phyloP scores from a whole-genome alignment of 2,329 filamentous ascomycete species.

The Exophiala alcalophila region DNA sequence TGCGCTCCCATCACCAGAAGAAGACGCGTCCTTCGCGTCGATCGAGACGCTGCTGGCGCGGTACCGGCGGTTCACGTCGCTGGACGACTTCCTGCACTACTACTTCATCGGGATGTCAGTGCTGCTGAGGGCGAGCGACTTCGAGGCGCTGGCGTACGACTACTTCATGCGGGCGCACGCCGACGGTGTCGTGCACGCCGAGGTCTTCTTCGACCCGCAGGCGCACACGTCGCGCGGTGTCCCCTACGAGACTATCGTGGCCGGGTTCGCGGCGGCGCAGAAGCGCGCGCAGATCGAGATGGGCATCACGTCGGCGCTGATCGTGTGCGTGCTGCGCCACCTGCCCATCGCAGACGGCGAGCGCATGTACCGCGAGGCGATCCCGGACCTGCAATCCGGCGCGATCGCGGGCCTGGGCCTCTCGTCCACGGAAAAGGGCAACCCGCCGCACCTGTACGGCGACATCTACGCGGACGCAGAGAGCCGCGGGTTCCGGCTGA shows the following conservation, averaged over 20 bases:
- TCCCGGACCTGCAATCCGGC: conserved; percentile 46
- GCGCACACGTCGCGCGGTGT: conserved; percentile 67
- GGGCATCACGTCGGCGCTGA: conserved; percentile 62
- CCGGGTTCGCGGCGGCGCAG: conserved; percentile 61
- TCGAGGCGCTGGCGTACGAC: conserved; percentile 67
- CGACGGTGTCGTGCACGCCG: conserved; percentile 68
- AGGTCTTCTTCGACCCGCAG: conserved; percentile 80
- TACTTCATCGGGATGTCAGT: conserved; percentile 76
- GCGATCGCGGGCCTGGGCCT: conserved; percentile 63
- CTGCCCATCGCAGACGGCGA: conserved; percentile 22
- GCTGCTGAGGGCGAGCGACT: conserved; percentile 62
- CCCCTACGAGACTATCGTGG: conserved; percentile 60
- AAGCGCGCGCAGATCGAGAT: conserved; percentile 59
- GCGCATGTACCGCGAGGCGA: conserved; percentile 24
- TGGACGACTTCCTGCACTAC: conserved; percentile 72
- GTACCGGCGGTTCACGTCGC: conserved; percentile 65
- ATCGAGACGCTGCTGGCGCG: conserved; percentile 57
- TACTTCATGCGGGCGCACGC: conserved; percentile 65
- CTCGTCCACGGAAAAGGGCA: conserved; percentile 60
- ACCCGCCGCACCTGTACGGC: conserved; percentile 58
- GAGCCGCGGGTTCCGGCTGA: conserved; percentile 57
- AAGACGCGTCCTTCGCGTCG: conserved; percentile 63
- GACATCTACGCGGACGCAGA: conserved; percentile 59
- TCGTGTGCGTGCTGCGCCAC: conserved; percentile 66
- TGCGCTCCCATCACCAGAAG: conserved; percentile 51